A percentile compares a stretch with the other conserved stretches of the same genome.
These are phyloP conservation scores for Rhododendron griersonianum DNA, from an alignment of 148 eudicot species.

Conservation along the genomic window DNA sequence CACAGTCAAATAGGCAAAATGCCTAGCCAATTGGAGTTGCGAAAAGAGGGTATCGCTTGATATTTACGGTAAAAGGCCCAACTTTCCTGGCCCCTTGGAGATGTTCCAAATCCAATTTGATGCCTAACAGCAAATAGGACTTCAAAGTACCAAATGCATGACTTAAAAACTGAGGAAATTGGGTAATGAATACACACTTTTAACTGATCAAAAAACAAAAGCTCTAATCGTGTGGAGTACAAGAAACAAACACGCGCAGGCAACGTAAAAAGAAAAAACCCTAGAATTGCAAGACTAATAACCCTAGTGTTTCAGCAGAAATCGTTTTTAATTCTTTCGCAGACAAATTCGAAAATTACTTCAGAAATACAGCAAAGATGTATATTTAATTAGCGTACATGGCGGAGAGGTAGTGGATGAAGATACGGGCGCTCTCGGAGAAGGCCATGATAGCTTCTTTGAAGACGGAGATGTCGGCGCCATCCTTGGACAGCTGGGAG, in stretches of 20 bases:
- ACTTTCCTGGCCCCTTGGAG: neutral
- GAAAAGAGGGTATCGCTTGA: neutral
- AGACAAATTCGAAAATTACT: neutral
- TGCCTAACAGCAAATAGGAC: neutral
- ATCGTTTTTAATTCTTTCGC: neutral
- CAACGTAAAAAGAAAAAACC: neutral
- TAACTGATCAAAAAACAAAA: neutral
- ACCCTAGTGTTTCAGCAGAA: neutral
- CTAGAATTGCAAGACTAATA: neutral
- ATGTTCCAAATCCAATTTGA: neutral
- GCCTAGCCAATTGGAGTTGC: neutral
- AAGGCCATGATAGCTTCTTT: slow-evolving; percentile 73
- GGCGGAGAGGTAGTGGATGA: slow-evolving; percentile 95
- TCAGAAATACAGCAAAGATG: neutral
- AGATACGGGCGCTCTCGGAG: slow-evolving; percentile 83
- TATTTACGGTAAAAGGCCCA: neutral
- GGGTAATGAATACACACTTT: neutral
- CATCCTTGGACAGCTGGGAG: slow-evolving; percentile 43
- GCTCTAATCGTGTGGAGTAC: neutral
- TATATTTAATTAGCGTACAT: slow-evolving; percentile 34
- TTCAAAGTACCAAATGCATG: neutral
- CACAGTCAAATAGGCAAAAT: neutral
- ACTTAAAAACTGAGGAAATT: neutral
- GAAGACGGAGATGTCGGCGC: slow-evolving; percentile 53
- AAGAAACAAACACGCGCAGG: neutral